Evolutionary conservation across 345 rosid genomes (phyloP).

Genomic region (Odontarrhena argentea): DNA sequence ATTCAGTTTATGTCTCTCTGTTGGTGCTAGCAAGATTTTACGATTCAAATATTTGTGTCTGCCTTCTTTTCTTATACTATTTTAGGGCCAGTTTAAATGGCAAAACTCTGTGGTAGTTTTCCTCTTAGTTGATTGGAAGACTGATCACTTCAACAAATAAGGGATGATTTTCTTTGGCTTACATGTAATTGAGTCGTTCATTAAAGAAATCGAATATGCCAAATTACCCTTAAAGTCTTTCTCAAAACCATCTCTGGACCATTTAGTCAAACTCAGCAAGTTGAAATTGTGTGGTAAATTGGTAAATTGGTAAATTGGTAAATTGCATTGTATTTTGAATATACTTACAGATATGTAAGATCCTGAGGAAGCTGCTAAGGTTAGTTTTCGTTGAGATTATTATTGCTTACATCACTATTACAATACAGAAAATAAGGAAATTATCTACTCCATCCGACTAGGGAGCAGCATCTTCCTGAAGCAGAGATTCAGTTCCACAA

Average conservation of each 20-base stretch:
- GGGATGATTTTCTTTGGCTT: constrained; percentile 42
- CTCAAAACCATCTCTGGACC: constrained; percentile 78
- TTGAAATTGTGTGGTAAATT: constrained; percentile 3
- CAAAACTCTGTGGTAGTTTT: constrained; percentile 69
- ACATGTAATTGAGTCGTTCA: constrained; percentile 70
- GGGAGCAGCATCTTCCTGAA: too few relatives aligned
- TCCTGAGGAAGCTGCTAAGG: constrained; percentile 97
- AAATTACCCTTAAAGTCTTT: constrained; percentile 74
- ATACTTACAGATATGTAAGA: constrained; percentile 59
- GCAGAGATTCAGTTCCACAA: too few relatives aligned
- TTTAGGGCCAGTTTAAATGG: constrained; percentile 55
- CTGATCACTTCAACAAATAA: constrained; percentile 63
- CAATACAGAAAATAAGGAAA: constrained; percentile 53
- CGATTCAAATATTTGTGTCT: too few relatives aligned
- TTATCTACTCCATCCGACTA: too few relatives aligned
- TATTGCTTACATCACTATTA: constrained; percentile 85
- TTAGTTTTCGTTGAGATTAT: constrained; percentile 74
- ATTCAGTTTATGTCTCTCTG: too few relatives aligned
- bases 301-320: constrained; percentile 5
- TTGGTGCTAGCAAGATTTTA: too few relatives aligned
- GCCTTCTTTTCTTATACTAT: constrained; percentile 54
- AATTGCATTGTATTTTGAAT: background rate
- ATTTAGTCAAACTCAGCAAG: background rate
- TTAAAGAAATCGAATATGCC: constrained; percentile 87
- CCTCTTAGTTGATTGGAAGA: constrained; percentile 75